Evolutionary conservation across 2,329 filamentous ascomycete genomes (phyloP).

Genomic region (Zopfia rhizophila): DNA sequence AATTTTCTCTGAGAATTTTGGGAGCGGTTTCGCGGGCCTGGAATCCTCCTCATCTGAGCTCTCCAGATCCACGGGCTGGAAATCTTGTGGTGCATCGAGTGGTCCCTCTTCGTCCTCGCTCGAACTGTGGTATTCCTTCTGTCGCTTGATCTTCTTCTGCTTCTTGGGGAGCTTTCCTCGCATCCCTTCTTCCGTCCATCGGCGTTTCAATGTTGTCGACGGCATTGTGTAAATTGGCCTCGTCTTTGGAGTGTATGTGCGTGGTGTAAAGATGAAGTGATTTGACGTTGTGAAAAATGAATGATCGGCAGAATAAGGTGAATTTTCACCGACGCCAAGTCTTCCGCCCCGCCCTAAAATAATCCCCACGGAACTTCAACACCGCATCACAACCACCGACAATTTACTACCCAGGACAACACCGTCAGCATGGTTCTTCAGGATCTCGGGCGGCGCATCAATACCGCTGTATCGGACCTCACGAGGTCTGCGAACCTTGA

Average conservation of each 20-base stretch:
- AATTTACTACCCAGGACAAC: constrained; percentile 12
- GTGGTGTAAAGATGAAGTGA: constrained; percentile 13
- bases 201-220: constrained; percentile 60
- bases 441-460: constrained; percentile 98
- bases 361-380: constrained; percentile 22
- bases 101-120: constrained; percentile 61
- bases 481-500: constrained; percentile 93
- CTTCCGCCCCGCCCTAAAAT: constrained; percentile 23
- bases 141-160: constrained; percentile 69
- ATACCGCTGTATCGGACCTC: constrained; percentile 92
- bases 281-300: background rate
- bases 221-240: constrained; percentile 44
- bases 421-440: constrained; percentile 85
- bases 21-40: constrained; percentile 17
- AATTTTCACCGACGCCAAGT: constrained; percentile 43
- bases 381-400: constrained; percentile 10
- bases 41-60: constrained; percentile 56
- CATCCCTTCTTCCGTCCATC: constrained; percentile 69
- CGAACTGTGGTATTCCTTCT: constrained; percentile 72
- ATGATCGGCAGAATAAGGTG: background rate
- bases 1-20: constrained; percentile 26
- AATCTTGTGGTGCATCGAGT: constrained; percentile 52
- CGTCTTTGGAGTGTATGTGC: constrained; percentile 23
- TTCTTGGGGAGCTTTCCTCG: constrained; percentile 63
- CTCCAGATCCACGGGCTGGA: constrained; percentile 62